Evolutionary conservation across 345 rosid genomes (phyloP).

Genomic region (Brassica nigra): DNA sequence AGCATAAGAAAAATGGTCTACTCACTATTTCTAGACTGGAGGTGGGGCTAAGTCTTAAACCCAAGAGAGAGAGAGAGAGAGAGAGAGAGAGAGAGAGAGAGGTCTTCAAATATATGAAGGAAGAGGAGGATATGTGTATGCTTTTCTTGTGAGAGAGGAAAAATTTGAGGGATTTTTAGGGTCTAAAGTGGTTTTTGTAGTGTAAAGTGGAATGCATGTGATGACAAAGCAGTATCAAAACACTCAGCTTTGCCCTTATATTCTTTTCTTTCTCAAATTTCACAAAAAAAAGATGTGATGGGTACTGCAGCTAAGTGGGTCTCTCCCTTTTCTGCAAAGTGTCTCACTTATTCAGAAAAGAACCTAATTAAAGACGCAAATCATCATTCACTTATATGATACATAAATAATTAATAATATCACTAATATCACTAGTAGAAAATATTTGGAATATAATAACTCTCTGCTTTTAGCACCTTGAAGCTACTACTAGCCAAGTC

Average conservation of each 20-base stretch:
- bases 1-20: conserved; percentile 18
- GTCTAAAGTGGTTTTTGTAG: conserved; percentile 78
- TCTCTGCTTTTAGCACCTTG: conserved; percentile 29
- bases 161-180: conserved; percentile 43
- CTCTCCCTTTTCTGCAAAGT: conserved; percentile 55
- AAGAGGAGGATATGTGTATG: conserved; percentile 47
- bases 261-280: conserved; percentile 51
- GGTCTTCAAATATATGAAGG: conserved; percentile 39
- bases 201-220: conserved; percentile 99
- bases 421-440: conserved; percentile 6
- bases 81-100: conserved; percentile 19
- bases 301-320: conserved; percentile 57
- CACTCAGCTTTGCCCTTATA: conserved; percentile 62
- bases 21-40: neutral
- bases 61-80: conserved; percentile 13
- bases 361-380: conserved; percentile 41
- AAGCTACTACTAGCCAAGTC: conserved; percentile 3
- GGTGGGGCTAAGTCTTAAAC: conserved; percentile 22
- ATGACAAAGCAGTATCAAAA: conserved; percentile 76
- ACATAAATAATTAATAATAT: conserved; percentile 8
- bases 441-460: conserved; percentile 21
- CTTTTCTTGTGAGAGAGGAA: conserved; percentile 74
- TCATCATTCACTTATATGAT: conserved; percentile 40
- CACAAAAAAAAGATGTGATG: conserved; percentile 35
- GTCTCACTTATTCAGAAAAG: conserved; percentile 38